Conservation (phyloP, 176 grass and related monocot genomes). For the Eragrostis nindensis region DNA sequence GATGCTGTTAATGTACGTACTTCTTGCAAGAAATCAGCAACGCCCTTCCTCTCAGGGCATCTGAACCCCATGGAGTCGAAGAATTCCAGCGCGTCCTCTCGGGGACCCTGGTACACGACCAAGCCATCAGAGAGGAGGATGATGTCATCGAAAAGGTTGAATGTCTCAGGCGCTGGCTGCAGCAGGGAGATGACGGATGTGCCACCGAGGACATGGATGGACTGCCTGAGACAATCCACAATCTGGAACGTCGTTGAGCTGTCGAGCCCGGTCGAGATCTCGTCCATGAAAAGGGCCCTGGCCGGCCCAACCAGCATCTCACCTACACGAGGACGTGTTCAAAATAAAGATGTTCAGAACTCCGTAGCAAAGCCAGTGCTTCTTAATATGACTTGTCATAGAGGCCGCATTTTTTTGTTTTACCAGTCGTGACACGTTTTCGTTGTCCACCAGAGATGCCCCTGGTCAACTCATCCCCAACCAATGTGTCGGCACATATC, state of each 20-base stretch:
- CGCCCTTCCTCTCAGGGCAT: conserved; percentile 68
- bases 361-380: not conserved
- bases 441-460: conserved; percentile 9
- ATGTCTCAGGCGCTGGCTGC: conserved; percentile 72
- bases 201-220: conserved; percentile 47
- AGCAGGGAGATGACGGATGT: conserved; percentile 61
- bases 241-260: conserved; percentile 76
- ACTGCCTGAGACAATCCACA: conserved; percentile 46
- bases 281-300: conserved; percentile 68
- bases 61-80: conserved; percentile 59
- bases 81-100: conserved; percentile 52
- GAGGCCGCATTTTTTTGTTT: not conserved
- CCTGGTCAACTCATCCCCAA: not conserved
- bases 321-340: conserved; percentile 2
- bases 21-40: conserved; percentile 55
- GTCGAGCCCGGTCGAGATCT: conserved; percentile 72
- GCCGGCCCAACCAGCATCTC: conserved; percentile 68
- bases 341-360: not conserved
- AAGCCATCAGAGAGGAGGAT: conserved; percentile 63
- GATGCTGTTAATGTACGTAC: conserved; percentile 1
- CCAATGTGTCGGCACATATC: not conserved
- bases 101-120: conserved; percentile 61
- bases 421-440: not conserved
- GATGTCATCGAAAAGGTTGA: conserved; percentile 63
- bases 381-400: not conserved